Evolutionary conservation across 805 yeast genomes (phyloP), one percentile per base, ranked within the genome.

Genomic region (Cyberlindnera samutprakarnensis): DNA sequence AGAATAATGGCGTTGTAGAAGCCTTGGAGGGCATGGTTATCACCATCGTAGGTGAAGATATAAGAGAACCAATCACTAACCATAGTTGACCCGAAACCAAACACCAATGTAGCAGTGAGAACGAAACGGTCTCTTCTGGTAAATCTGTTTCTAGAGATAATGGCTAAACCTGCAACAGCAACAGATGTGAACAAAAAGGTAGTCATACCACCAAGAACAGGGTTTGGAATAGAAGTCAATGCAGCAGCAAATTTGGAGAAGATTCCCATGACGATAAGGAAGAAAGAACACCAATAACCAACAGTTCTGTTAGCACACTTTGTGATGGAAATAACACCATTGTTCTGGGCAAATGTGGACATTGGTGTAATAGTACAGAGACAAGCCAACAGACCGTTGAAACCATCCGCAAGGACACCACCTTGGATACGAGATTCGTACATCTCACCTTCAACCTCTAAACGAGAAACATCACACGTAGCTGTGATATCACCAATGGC

Each of bases 401-500:
- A 46, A 28, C 95, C 96, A 57, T 87, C 95, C 13, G 94, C 92
- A 22, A 87, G 66, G 28, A 87, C 72, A 58, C 95, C 96, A 48
- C 96, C 96, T 62, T 88, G 96, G 44, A 88, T 70, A 57, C 96
- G 68, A n/a, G 88, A 73, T 46, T 87, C 95, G 54, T 80, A 87
- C 14, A 68, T 46, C 27, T 72, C 76, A 42, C 96, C 96, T 51
- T 81, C 88, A 36, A 85, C 87, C 39, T 80, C 86, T 40, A 80
- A 62, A 46, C 94, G 67, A 6, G 95, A 83, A 14, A 88, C 96
- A 57, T 87, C 96, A 36, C 85, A 80, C 25, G 95, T 84, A 22
- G 96, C 96, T 21, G 95, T 85, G 52, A 87, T 80, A 57, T 87
- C 96, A 56, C 96, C 96, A 52, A 87, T 85, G 33, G 94, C 82